Evolutionary conservation across 345 rosid species (phyloP), one percentile per base, ranked within the genome.

Genomic region (Bruguiera sexangula): DNA sequence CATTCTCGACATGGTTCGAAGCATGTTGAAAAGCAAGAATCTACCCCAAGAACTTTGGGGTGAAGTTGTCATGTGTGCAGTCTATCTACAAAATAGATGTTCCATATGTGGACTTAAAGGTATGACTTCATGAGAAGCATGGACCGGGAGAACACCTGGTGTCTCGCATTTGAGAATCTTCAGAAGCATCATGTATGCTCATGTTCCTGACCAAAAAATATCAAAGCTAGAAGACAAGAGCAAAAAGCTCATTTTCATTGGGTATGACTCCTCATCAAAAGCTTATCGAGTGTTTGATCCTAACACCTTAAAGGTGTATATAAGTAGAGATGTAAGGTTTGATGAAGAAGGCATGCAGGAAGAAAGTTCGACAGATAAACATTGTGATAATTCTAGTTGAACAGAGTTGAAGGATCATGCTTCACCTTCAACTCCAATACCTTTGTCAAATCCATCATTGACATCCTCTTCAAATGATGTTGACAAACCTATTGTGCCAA

Each of bases 21-120:
- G 67, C 67, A 20, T 64, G 16, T 46, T 64, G 27, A 64, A 64
- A 3, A 39, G 67, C 56, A 64, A 46, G 24, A 39, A 64, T 13
- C 8, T 64, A 21, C 67, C 67, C 11, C 46, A 64, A 27, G 67
- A 64, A 26, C 43, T 64, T 22, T 64, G 32, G 54, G 67, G 30
- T 8, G 67, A 64, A 24, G 55, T 56, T 37, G 11, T 64, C 2
- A 26, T n/a, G 3, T 62, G 51, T 62, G 46, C 15, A 2, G 27
- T 62, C 22, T 62, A 62, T 21, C 10, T 62, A 26, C 24, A 29
- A 1, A 64, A 64, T 46, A 9, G 55, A 8, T 2, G 46, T 62
- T 50, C 19, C 10, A 31, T 50, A 3, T 30, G n/a, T 11, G 32
- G 43, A 11, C 0, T 64, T 2, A 2, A 20, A 16, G 16, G 26